Percentiles rank a stretch among this genome's conserved stretches.
These are phyloP conservation scores for Borovskyia barvae DNA, from an alignment of 208 protist species.

Conservation along the genomic window DNA sequence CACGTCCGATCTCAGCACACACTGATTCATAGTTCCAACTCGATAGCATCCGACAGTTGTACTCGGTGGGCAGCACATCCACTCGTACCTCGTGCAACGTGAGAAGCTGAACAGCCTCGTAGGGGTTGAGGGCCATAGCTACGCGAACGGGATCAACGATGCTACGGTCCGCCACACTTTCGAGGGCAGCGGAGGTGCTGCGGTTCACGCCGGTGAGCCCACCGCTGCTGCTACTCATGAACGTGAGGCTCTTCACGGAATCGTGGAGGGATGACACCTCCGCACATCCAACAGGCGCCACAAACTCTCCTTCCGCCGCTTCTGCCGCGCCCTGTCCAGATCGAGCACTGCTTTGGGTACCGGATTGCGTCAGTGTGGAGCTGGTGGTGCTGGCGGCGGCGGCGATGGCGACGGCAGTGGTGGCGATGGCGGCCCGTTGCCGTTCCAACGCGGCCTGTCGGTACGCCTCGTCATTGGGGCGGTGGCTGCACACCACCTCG, in stretches of 20 bases:
- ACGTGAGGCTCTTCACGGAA: not conserved
- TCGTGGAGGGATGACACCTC: too few species aligned
- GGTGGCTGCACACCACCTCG: constrained; percentile 30
- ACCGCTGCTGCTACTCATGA: not conserved
- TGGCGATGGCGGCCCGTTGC: constrained; percentile 7
- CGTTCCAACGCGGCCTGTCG: constrained; percentile 16
- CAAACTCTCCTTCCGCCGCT: not conserved
- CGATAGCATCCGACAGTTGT: constrained; percentile 29
- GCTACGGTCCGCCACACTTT: not conserved
- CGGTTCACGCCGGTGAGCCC: not conserved
- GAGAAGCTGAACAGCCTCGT: constrained; percentile 28
- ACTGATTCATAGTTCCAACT: constrained; percentile 50
- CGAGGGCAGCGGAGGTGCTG: not conserved
- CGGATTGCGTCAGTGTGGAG: too few species aligned
- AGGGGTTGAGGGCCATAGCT: constrained; percentile 40
- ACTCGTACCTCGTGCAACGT: constrained; percentile 24
- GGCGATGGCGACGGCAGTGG: not conserved
- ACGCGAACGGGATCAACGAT: constrained; percentile 11
- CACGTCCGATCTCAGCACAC: constrained; percentile 42
- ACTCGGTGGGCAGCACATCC: constrained; percentile 16
- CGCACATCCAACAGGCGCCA: too few species aligned
- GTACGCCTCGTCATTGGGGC: constrained; percentile 30
- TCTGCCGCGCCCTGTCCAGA: not conserved
- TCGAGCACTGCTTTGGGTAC: too few species aligned
- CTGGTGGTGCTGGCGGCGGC: not conserved